Conservation (phyloP, 768 basidiomycete species). For the Boletales sp. region DNA sequence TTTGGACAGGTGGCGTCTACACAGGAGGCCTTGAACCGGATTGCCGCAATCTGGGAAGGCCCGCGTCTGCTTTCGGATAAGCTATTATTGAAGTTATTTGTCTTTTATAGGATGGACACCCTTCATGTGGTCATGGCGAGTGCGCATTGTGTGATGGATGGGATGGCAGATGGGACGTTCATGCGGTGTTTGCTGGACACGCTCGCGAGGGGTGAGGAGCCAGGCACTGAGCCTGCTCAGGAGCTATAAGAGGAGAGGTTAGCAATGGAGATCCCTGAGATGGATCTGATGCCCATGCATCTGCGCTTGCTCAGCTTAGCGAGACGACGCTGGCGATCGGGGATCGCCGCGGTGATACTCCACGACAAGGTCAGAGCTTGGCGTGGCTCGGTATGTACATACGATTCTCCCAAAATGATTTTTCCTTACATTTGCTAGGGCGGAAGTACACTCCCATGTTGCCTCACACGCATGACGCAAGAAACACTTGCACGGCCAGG, state of each 20-base stretch:
- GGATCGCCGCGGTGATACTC: conserved; percentile 39
- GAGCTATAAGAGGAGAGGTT: conserved; percentile 37
- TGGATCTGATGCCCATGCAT: conserved; percentile 34
- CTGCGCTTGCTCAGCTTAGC: conserved; percentile 30
- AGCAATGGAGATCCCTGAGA: conserved; percentile 37
- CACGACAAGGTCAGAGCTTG: conserved; percentile 23
- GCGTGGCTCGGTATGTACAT: conserved; percentile 30
- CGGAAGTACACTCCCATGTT: conserved; percentile 53
- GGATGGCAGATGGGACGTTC: conserved; percentile 39
- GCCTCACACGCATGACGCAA: conserved; percentile 32
- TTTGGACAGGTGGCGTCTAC: conserved; percentile 31
- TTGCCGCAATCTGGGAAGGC: conserved; percentile 31
- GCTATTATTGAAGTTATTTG: conserved; percentile 39
- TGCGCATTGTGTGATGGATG: conserved; percentile 52
- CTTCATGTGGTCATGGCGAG: conserved; percentile 42
- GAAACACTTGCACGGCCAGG: conserved; percentile 37
- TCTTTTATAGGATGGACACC: conserved; percentile 33
- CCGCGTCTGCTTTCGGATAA: conserved; percentile 38
- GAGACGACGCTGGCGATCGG: conserved; percentile 43
- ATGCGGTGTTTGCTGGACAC: conserved; percentile 44
- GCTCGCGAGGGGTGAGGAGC: conserved; percentile 19
- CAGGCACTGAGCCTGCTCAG: conserved; percentile 4
- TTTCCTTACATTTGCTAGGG: conserved; percentile 35
- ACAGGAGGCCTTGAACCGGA: conserved; percentile 32
- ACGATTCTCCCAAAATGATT: background rate